phyloP scores from a whole-genome alignment of 176 grass and related monocot genomes.

The Hsuehochloa calcarea region DNA sequence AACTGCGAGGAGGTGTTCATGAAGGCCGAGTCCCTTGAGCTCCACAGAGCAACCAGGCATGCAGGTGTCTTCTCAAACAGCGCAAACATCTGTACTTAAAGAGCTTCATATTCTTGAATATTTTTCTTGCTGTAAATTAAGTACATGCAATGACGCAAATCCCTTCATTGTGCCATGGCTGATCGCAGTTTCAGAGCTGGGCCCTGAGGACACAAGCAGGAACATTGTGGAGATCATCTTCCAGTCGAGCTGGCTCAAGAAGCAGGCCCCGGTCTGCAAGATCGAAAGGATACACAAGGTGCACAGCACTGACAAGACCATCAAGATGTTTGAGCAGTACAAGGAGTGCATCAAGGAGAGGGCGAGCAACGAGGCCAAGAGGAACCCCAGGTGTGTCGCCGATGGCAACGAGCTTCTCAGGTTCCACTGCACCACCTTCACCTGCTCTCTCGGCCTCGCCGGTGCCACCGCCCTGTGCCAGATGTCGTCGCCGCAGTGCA shows the following conservation, averaged over 20 bases:
- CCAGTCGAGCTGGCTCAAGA: conserved; percentile 83
- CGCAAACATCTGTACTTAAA: not conserved
- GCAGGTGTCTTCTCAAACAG: conserved; percentile 49
- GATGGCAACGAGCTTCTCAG: conserved; percentile 91
- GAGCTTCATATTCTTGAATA: not conserved
- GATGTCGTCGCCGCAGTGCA: conserved; percentile 41
- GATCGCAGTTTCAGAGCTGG: conserved; percentile 75
- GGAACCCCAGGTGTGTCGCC: conserved; percentile 72
- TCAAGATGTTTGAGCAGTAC: conserved; percentile 78
- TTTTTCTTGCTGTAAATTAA: not conserved
- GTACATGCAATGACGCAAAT: not conserved
- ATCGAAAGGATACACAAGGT: conserved; percentile 85
- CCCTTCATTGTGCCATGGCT: not conserved
- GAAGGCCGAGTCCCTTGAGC: conserved; percentile 66
- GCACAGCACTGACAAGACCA: conserved; percentile 49
- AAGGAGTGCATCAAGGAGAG: conserved; percentile 66
- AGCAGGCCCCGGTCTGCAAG: conserved; percentile 50
- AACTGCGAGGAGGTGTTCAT: conserved; percentile 70
- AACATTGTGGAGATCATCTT: conserved; percentile 99
- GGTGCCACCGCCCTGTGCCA: conserved; percentile 50
- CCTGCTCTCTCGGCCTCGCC: conserved; percentile 50
- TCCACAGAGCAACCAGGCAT: conserved; percentile 60
- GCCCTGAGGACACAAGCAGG: conserved; percentile 63
- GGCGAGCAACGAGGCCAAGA: conserved; percentile 39
- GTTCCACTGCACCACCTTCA: conserved; percentile 69